phyloP scores from a whole-genome alignment of 225 moss, liverwort and hornwort genomes.

The Bryoerythrophyllum caledonicum region DNA sequence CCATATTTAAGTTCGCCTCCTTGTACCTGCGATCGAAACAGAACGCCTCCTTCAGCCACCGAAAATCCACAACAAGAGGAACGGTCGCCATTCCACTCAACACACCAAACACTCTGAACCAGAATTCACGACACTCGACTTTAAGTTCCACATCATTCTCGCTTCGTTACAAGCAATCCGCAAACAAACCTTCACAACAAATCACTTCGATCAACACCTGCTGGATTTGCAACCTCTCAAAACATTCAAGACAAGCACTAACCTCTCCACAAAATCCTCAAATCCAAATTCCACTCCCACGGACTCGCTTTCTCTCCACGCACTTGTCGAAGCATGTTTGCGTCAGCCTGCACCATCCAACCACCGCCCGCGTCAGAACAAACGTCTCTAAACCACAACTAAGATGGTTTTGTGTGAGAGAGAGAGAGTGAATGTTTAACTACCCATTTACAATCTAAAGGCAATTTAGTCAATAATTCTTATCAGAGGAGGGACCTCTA shows the following conservation, averaged over 20 bases:
- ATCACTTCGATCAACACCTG: no score
- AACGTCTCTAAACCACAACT: no score
- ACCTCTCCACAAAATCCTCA: neutral
- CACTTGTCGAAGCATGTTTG: conserved; percentile 62
- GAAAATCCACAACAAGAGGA: neutral
- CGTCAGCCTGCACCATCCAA: conserved; percentile 31
- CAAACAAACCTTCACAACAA: neutral
- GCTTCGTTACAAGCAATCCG: neutral
- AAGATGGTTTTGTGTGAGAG: no score
- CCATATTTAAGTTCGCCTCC: conserved; percentile 85
- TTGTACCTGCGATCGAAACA: conserved; percentile 58
- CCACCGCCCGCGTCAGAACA: conserved; percentile 16
- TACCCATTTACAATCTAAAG: no score
- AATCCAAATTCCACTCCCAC: neutral
- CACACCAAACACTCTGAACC: neutral
- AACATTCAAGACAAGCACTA: neutral
- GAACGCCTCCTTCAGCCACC: no score
- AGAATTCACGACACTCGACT: neutral
- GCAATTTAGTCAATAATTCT: no score
- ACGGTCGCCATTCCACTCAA: neutral
- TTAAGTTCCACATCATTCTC: neutral
- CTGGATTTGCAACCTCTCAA: neutral
- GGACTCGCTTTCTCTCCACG: conserved; percentile 46
- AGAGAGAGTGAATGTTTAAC: no score
- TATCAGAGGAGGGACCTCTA: no score